These are phyloP conservation scores for Ailanthus altissimus DNA, from an alignment of 345 rosid genomes.

Conservation along the genomic window DNA sequence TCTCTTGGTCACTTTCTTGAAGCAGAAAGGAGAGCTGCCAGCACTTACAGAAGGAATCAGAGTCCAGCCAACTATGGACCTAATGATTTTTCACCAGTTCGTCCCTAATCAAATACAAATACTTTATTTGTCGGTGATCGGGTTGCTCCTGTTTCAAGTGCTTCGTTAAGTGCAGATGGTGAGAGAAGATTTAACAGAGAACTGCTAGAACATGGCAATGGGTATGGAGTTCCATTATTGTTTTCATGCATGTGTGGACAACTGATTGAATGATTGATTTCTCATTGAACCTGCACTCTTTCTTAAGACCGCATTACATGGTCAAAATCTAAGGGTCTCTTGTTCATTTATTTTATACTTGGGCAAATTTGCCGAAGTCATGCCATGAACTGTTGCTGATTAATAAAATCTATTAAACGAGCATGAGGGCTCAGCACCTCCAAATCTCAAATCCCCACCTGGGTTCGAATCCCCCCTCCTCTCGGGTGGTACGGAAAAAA, in stretches of 20 bases:
- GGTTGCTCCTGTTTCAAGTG: slow-evolving; percentile 28
- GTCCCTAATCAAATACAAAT: slow-evolving; percentile 21
- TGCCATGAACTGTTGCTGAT: not conserved
- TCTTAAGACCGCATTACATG: not conserved
- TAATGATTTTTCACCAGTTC: slow-evolving; percentile 31
- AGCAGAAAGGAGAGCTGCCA: slow-evolving; percentile 62
- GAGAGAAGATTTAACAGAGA: slow-evolving; percentile 31
- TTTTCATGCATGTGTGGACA: slow-evolving; percentile 50
- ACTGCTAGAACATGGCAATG: slow-evolving; percentile 34
- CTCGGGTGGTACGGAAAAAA: no score
- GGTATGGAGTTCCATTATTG: slow-evolving; percentile 39
- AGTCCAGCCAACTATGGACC: slow-evolving; percentile 24
- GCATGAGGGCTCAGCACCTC: no score
- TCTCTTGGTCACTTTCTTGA: slow-evolving; percentile 77
- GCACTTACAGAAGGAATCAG: slow-evolving; percentile 29
- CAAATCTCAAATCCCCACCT: no score
- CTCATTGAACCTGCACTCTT: slow-evolving; percentile 1
- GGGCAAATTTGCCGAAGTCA: not conserved
- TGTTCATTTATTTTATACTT: not conserved
- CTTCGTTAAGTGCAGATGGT: slow-evolving; percentile 18
- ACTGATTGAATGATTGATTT: slow-evolving; percentile 28
- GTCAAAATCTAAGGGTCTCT: not conserved
- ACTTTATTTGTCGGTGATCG: slow-evolving; percentile 28
- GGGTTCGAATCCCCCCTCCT: no score
- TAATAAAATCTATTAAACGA: no score